A percentile compares a stretch with the other conserved stretches of the same genome.
Conservation (phyloP, 352 stramenopile species). For the Pilasporangium apinafurcum region DNA sequence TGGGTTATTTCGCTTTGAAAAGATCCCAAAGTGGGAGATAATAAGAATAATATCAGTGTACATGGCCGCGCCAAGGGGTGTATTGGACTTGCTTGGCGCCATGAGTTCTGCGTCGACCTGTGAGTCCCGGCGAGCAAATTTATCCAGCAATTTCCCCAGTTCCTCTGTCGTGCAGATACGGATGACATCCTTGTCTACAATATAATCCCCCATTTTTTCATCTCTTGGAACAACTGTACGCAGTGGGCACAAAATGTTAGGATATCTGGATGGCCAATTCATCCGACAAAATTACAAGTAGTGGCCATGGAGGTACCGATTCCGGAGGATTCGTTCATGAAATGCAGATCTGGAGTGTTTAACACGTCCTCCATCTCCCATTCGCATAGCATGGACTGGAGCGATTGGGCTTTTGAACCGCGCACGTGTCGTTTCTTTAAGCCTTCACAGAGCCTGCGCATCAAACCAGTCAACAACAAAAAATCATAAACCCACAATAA, state of each 20-base stretch:
- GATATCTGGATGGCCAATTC: neutral
- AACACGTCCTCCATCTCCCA: constrained; percentile 43
- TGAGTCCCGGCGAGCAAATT: constrained; percentile 54
- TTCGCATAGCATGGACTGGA: constrained; percentile 28
- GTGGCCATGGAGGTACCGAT: constrained; percentile 10
- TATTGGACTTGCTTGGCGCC: constrained; percentile 34
- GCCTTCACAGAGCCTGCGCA: constrained; percentile 57
- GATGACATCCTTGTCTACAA: constrained; percentile 67
- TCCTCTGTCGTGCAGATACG: constrained; percentile 55
- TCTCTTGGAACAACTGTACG: constrained; percentile 37
- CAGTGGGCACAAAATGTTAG: neutral
- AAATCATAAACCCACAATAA: neutral
- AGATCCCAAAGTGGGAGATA: neutral
- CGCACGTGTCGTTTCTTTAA: constrained; percentile 60
- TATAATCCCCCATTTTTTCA: constrained; percentile 51
- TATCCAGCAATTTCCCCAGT: constrained; percentile 53
- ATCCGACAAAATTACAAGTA: neutral
- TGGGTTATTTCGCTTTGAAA: neutral
- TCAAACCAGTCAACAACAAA: neutral
- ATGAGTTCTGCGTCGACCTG: constrained; percentile 65
- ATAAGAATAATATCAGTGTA: constrained; percentile 11
- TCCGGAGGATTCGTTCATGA: constrained; percentile 75
- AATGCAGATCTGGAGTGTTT: constrained; percentile 34
- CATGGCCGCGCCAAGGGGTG: constrained; percentile 49
- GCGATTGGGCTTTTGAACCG: constrained; percentile 32